Base-by-base conservation (phyloP, 352 stramenopile species). In the Phytophthora citrophthora region DNA sequence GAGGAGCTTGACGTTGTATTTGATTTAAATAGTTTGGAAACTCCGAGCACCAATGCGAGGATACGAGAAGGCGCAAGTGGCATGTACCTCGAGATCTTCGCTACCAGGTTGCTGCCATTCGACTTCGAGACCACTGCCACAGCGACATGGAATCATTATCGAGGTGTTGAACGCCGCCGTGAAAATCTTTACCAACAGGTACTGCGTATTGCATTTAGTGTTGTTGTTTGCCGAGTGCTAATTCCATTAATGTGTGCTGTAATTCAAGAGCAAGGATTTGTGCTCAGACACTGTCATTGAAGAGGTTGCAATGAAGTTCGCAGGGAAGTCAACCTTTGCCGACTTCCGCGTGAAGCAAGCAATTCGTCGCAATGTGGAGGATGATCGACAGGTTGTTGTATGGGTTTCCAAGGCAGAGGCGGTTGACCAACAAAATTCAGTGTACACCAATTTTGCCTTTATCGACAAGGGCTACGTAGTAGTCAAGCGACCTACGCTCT, bases 381-480 rank as follows among this genome's bases (percentile, higher is more conserved):
- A 70, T 29, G 82, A 86, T 27, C 81, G 75, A 20, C 61, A 87
- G 5, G 68, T 89, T 29, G 78, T 91, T 36, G 79, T 88, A 12
- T 89, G 77, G 77, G 76, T 74, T 27, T 76, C 82, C 18, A 80
- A 75, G 61, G 72, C 82, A 34, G 64, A 88, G 34, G 75, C 81
- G 10, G 58, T 74, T 32, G 69, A 79, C 61, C 29, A 68, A 2
- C 64, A 69, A 34, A 11, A 39, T 5, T 72, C 64, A 5, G 38
- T 46, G 9, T 89, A 88, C 65, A 66, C 69, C 9, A 65, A 77
- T 36, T 74, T 86, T 55, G 71, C 67, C 2, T 88, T 89, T 38
- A 57, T 74, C 1, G 77, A 91, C 54, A 77, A 83, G 32, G 82
- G 82, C 8, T 91, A 88, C 70, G 77, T 89, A 41, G 61, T 91